Percentiles rank a stretch among this genome's conserved stretches.
Evolutionary conservation across 2,329 filamentous ascomycete genomes (phyloP).

Genomic region (Aureobasidium sp.): DNA sequence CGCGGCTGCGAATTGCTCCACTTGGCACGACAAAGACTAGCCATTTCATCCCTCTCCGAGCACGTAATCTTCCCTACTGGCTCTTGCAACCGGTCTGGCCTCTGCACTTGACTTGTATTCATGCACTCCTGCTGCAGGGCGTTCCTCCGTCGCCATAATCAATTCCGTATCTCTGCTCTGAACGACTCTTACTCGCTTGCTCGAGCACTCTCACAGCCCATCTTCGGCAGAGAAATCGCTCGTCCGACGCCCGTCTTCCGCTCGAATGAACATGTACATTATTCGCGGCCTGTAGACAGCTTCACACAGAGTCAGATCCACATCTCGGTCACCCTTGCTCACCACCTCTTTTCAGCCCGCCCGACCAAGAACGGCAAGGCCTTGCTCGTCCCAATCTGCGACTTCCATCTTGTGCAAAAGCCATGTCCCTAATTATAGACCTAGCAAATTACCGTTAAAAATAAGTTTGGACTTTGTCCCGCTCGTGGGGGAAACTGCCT

Average conservation of each 20-base stretch:
- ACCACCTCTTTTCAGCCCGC: neutral
- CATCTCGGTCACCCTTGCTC: neutral
- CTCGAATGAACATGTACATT: neutral
- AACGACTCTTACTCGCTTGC: neutral
- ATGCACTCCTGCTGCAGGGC: conserved; percentile 13
- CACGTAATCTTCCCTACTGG: neutral
- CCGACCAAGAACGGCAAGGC: neutral
- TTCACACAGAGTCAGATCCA: conserved; percentile 4
- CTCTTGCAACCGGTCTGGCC: neutral
- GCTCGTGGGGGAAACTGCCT: neutral
- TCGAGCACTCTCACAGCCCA: neutral
- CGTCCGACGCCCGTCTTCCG: neutral
- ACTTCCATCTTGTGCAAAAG: neutral
- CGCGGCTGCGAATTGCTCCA: neutral
- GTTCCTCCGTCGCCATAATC: neutral
- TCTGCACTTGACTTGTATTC: conserved; percentile 1
- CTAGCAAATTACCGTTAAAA: conserved; percentile 1
- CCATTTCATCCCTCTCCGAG: conserved; percentile 4
- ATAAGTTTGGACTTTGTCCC: conserved; percentile 9
- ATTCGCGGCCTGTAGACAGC: neutral
- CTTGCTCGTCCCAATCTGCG: neutral
- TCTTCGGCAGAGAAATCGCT: neutral
- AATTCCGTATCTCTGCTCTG: neutral
- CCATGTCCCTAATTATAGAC: conserved; percentile 3
- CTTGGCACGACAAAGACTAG: conserved; percentile 8